phyloP scores from a whole-genome alignment of 805 yeast genomes.

The Kuraishia capsulata region DNA sequence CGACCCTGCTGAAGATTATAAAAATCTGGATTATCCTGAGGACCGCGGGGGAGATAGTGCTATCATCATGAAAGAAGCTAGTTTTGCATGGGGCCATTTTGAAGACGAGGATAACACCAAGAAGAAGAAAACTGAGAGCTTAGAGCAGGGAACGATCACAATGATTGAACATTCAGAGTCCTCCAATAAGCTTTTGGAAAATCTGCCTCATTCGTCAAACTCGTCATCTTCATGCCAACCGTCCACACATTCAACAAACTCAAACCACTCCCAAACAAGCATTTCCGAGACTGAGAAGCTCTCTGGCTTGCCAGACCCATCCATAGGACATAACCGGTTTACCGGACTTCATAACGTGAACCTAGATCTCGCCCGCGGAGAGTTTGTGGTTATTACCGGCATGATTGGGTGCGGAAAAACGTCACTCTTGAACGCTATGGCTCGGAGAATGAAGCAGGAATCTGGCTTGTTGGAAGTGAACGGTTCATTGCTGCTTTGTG shows the following conservation, averaged over 20 bases:
- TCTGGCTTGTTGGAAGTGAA: conserved; percentile 38
- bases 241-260: too few species aligned
- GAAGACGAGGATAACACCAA: conserved; percentile 8
- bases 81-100: background rate
- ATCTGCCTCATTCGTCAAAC: too few species aligned
- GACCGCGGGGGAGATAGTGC: conserved; percentile 4
- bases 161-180: conserved; percentile 1
- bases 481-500: conserved; percentile 42
- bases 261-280: too few species aligned
- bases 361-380: conserved; percentile 49
- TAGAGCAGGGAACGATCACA: background rate
- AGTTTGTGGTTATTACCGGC: conserved; percentile 71
- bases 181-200: too few species aligned
- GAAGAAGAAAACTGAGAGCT: background rate
- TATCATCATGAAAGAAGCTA: background rate
- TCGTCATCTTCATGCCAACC: too few species aligned
- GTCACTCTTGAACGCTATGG: conserved; percentile 52
- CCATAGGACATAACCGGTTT: conserved; percentile 12
- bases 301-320: too few species aligned
- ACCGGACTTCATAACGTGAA: conserved; percentile 41
- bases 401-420: conserved; percentile 71
- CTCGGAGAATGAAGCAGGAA: conserved; percentile 50
- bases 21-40: conserved; percentile 5
- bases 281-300: too few species aligned
- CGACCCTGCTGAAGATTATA: conserved; percentile 30